Conservation (phyloP, 2,329 filamentous ascomycete genomes). For the Sarocladiaceae sp. region DNA sequence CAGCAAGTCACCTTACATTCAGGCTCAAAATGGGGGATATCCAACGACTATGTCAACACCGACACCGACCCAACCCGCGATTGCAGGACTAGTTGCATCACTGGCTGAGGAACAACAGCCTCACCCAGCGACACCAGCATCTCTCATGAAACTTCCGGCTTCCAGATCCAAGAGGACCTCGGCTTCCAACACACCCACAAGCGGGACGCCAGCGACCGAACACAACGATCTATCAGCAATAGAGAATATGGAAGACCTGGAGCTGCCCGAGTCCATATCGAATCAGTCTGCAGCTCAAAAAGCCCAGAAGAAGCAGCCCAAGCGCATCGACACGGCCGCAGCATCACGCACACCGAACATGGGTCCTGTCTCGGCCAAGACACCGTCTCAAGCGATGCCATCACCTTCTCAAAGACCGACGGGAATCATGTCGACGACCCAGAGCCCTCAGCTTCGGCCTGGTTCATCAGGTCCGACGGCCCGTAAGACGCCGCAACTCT, state of each 20-base stretch:
- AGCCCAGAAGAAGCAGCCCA: slow-evolving; percentile 12
- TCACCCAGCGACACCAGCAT: slow-evolving; percentile 78
- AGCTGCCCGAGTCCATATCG: slow-evolving; percentile 65
- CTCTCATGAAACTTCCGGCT: slow-evolving; percentile 69
- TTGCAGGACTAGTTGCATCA: slow-evolving; percentile 10
- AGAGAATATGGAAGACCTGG: slow-evolving; percentile 51
- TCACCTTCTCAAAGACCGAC: slow-evolving; percentile 41
- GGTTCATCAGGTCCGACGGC: slow-evolving; percentile 39
- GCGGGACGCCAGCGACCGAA: slow-evolving; percentile 27
- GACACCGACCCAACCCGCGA: slow-evolving; percentile 11
- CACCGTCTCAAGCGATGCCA: slow-evolving; percentile 40
- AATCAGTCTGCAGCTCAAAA: slow-evolving; percentile 16
- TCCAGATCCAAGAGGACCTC: slow-evolving; percentile 44
- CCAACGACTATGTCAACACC: slow-evolving; percentile 17
- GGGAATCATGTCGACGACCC: slow-evolving; percentile 47
- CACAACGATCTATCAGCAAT: slow-evolving; percentile 34
- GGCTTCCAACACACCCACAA: slow-evolving; percentile 21
- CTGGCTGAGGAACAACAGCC: slow-evolving; percentile 28
- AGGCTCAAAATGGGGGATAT: slow-evolving; percentile 39
- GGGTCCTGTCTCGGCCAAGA: slow-evolving; percentile 40
- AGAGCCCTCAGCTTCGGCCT: slow-evolving; percentile 57
- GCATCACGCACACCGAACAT: slow-evolving; percentile 26
- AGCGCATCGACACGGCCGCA: slow-evolving; percentile 36
- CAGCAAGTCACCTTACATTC: slow-evolving; percentile 61
- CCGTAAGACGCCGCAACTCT: slow-evolving; percentile 49